Evolutionary conservation across 305 asterid genomes (phyloP), one percentile per base, ranked within the genome.

Genomic region (Fraxinus angustifolia): DNA sequence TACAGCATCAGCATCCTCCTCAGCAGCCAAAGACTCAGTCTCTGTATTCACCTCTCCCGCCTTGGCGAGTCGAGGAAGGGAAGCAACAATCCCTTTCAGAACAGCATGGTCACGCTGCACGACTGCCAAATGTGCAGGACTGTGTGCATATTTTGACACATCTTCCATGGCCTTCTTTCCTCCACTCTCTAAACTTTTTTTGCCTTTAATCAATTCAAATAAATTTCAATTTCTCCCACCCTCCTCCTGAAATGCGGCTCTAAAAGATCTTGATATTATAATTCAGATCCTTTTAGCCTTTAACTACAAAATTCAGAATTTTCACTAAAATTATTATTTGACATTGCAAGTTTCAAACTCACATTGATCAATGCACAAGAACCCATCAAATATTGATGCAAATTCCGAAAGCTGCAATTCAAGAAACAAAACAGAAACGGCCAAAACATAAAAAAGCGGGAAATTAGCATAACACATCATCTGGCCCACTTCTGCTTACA

Each of bases 31-130:
- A 83, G 99, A 96, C 79, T 93, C 97, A 0, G 87, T 88, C 87
- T 96, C 99, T 3, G 83, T 87, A 79, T 83, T 93, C 81, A 96
- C 99, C 86, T 94, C 98, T 73, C 99, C 98, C 0, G 98, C 97
- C 89, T 92, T 92, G 30, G 98, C 87, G 78, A 96, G 88, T 76
- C 84, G 89, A 76, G 98, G 98, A 42, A 96, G 95, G 16, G 86
- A 89, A 4, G 85, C 86, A 53, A 94, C 98, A 36, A 93, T 83
- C 85, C 89, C 76, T 83, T 88, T 96, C 88, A 96, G 77, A 10
- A 92, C 85, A 6, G 88, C 82, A 85, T 91, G 81, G 83, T 96
- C 98, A 62, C 91, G 91, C 82, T 84, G 88, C 28, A 89, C 87
- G 83, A 94, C 99, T 0, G 98, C 96, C 86, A 88, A 78, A 90